Evolutionary conservation across 345 rosid species (phyloP).

Genomic region (Eucalyptus pauciflora): DNA sequence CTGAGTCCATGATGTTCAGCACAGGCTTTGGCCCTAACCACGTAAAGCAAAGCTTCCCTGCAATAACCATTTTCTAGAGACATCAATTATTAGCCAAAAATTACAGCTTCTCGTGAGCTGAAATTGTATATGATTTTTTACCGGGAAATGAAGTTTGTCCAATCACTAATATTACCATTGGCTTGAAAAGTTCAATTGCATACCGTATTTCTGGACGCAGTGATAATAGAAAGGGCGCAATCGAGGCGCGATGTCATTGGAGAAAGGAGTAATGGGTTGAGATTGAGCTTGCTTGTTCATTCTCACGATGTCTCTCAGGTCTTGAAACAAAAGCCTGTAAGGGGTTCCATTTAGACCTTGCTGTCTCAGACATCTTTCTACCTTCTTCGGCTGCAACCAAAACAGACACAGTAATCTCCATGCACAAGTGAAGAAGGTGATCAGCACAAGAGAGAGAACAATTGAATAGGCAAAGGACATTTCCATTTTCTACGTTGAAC

Average conservation of each 20-base stretch:
- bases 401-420: neutral
- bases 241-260: neutral
- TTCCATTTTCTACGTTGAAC: no score
- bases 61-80: neutral
- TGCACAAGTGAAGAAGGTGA: neutral
- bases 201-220: neutral
- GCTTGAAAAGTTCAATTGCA: neutral
- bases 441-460: neutral
- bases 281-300: neutral
- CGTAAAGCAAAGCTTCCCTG: no score
- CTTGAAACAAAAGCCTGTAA: neutral
- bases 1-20: no score
- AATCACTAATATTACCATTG: neutral
- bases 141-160: neutral
- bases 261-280: neutral
- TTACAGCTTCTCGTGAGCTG: neutral
- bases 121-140: neutral
- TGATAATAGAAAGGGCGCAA: neutral
- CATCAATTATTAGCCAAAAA: neutral
- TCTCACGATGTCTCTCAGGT: neutral
- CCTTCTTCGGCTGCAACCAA: neutral
- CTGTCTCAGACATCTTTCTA: neutral
- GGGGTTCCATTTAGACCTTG: neutral
- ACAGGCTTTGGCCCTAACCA: no score
- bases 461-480: neutral